Evolutionary conservation across 352 stramenopile genomes (phyloP).

Genomic region (Phytopythium chamaehyphon): DNA sequence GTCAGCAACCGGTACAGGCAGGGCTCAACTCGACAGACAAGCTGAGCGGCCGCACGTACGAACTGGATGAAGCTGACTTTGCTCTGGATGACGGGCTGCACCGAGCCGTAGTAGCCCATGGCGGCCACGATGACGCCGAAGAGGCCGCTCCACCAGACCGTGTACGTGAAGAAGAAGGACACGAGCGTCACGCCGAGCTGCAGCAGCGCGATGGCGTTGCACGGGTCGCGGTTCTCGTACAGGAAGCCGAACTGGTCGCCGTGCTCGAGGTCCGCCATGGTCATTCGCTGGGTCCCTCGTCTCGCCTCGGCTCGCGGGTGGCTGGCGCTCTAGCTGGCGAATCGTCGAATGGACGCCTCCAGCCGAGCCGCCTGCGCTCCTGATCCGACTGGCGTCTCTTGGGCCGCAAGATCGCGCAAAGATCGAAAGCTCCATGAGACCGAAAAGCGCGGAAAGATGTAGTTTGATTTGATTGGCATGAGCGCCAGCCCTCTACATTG

Average conservation of each 20-base stretch:
- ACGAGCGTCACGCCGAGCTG: constrained; percentile 62
- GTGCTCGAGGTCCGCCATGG: constrained; percentile 71
- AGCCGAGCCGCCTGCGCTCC: background rate
- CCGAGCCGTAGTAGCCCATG: constrained; percentile 81
- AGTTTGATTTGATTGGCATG: too few relatives aligned
- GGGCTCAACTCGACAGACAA: background rate
- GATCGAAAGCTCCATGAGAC: too few relatives aligned
- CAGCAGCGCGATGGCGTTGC: constrained; percentile 76
- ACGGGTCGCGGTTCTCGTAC: constrained; percentile 82
- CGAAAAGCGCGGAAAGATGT: too few relatives aligned
- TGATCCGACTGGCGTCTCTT: too few relatives aligned
- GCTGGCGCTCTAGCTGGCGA: background rate
- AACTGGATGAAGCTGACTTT: constrained; percentile 89
- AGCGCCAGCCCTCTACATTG: too few relatives aligned
- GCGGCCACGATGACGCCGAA: constrained; percentile 74
- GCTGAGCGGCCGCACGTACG: constrained; percentile 45
- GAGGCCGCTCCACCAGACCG: constrained; percentile 74
- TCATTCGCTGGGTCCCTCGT: background rate
- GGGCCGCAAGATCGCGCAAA: too few relatives aligned
- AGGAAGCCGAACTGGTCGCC: constrained; percentile 72
- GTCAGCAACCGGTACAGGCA: background rate
- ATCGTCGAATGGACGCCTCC: constrained; percentile 4
- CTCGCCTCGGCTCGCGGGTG: background rate
- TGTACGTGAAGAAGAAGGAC: constrained; percentile 81
- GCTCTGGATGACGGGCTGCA: constrained; percentile 81